phyloP scores from a whole-genome alignment of 2,329 filamentous ascomycete genomes.

The Ceratocystis diversiconidia region DNA sequence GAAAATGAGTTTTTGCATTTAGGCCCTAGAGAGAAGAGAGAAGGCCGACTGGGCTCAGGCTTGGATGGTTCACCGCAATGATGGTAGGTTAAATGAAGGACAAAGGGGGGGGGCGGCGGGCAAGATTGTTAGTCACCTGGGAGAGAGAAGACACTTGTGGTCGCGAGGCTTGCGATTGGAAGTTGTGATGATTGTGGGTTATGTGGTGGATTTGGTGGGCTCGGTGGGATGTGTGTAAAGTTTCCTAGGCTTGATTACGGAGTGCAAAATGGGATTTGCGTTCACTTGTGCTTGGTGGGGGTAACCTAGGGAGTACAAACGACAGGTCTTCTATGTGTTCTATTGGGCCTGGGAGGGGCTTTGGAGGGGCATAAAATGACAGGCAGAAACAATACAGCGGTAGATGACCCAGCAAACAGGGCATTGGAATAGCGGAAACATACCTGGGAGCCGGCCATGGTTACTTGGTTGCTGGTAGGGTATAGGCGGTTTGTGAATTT shows the following conservation, averaged over 20 bases:
- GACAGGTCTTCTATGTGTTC: not conserved
- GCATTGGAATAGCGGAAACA: not conserved
- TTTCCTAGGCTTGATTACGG: not conserved
- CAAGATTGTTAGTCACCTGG: conserved; percentile 12
- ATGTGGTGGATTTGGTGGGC: not conserved
- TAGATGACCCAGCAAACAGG: not conserved
- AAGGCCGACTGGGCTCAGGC: no score
- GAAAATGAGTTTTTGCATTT: not conserved
- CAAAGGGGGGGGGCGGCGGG: not conserved
- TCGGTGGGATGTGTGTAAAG: not conserved
- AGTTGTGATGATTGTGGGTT: not conserved
- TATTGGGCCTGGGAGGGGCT: conserved; percentile 12
- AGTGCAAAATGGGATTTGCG: conserved; percentile 1
- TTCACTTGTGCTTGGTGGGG: conserved; percentile 8
- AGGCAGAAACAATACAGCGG: not conserved
- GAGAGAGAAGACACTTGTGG: not conserved
- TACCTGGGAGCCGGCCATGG: conserved; percentile 15
- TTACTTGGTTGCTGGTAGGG: not conserved
- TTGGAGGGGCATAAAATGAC: not conserved
- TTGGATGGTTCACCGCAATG: no score
- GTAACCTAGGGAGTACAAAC: not conserved
- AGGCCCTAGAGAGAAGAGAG: not conserved
- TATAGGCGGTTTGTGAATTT: no score
- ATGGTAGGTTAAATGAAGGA: no score
- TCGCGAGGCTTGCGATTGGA: conserved; percentile 9